Evolutionary conservation across 2,329 filamentous ascomycete genomes (phyloP).

Genomic region (Alternaria longipes): DNA sequence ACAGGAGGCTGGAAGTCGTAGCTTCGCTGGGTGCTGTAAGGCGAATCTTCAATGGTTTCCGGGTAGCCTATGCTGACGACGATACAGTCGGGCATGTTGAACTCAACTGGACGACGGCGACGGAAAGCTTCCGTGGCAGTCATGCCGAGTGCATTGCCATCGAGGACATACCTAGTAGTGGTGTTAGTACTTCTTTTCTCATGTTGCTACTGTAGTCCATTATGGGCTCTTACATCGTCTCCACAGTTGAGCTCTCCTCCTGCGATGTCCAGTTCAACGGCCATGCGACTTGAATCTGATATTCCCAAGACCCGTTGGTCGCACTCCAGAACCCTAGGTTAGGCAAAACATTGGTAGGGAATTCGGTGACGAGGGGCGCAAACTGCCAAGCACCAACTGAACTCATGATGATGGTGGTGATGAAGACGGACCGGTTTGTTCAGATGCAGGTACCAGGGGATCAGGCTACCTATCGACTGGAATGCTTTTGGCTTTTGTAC

Average conservation of each 20-base stretch:
- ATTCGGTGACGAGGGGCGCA: slow-evolving; percentile 34
- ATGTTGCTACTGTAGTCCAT: background rate
- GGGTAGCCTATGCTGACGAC: slow-evolving; percentile 46
- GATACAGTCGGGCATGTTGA: slow-evolving; percentile 41
- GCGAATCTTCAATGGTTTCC: slow-evolving; percentile 40
- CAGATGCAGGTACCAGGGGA: slow-evolving; percentile 1
- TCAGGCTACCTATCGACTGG: slow-evolving; percentile 2
- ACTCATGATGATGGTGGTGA: slow-evolving; percentile 23
- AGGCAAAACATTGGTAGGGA: slow-evolving; percentile 37
- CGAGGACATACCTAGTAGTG: slow-evolving; percentile 42
- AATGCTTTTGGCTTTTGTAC: slow-evolving; percentile 8
- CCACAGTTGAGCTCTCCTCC: slow-evolving; percentile 33
- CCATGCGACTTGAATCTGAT: slow-evolving; percentile 46
- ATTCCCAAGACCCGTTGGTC: slow-evolving; percentile 46
- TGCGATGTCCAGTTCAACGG: slow-evolving; percentile 45
- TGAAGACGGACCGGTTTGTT: background rate
- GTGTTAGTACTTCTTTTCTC: slow-evolving; percentile 9
- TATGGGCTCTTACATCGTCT: slow-evolving; percentile 39
- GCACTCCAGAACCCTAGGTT: slow-evolving; percentile 44
- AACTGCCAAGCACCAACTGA: slow-evolving; percentile 43
- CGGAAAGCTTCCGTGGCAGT: slow-evolving; percentile 43
- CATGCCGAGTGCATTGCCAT: slow-evolving; percentile 43
- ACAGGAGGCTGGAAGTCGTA: slow-evolving; percentile 45
- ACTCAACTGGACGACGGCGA: slow-evolving; percentile 43
- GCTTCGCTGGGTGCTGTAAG: slow-evolving; percentile 36